These are phyloP conservation scores for Phanerochaete sordida DNA, from an alignment of 768 basidiomycete genomes.

Conservation along the genomic window DNA sequence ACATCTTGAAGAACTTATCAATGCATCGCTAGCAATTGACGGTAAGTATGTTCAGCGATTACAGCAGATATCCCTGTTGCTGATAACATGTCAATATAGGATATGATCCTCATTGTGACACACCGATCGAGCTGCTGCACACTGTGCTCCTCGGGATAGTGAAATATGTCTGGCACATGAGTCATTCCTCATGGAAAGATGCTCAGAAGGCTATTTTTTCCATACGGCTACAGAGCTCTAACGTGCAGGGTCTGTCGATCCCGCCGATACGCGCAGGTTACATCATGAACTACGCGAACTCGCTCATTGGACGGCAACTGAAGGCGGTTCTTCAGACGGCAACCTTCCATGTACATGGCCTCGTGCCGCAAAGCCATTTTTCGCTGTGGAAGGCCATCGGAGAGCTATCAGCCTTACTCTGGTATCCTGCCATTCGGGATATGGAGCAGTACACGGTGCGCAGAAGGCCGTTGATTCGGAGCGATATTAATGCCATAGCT, in stretches of 20 bases:
- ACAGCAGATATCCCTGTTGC: too few relatives aligned
- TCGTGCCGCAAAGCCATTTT: neutral
- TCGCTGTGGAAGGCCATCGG: neutral
- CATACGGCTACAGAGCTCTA: slow-evolving; percentile 29
- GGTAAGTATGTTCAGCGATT: too few relatives aligned
- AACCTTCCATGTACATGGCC: slow-evolving; percentile 28
- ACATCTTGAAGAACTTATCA: too few relatives aligned
- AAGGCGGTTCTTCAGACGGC: slow-evolving; percentile 32
- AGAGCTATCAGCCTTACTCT: neutral
- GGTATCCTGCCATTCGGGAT: neutral
- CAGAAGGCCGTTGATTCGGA: neutral
- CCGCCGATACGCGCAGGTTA: slow-evolving; percentile 34
- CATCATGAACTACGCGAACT: slow-evolving; percentile 41
- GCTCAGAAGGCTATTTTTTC: slow-evolving; percentile 26
- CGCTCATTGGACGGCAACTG: slow-evolving; percentile 39
- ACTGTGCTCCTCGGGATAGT: slow-evolving; percentile 39
- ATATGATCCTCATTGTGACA: too few relatives aligned
- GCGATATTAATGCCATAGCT: neutral
- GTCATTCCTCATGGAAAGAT: slow-evolving; percentile 28
- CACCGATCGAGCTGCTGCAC: slow-evolving; percentile 41
- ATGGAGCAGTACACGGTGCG: neutral
- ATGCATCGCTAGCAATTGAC: too few relatives aligned
- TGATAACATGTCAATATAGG: too few relatives aligned
- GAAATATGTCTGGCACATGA: slow-evolving; percentile 40
- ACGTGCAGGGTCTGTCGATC: slow-evolving; percentile 25